Evolutionary conservation across 1,284 basidiomycete genomes (phyloP).

Genomic region (Cryptococcus amylolentus): DNA sequence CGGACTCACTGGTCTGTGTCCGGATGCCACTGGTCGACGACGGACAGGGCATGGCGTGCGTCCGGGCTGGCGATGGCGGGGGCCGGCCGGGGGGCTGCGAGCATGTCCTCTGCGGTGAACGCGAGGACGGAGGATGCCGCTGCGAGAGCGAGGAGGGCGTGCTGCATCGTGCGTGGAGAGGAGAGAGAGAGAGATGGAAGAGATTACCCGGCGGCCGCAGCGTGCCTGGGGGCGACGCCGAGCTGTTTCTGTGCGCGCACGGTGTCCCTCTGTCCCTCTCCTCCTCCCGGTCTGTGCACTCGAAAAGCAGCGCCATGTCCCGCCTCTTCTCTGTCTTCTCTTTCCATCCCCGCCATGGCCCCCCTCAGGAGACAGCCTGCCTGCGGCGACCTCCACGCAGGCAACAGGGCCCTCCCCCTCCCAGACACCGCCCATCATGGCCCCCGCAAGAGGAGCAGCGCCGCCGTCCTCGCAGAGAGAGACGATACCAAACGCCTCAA

Average conservation of each 20-base stretch:
- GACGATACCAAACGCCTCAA: slow-evolving; percentile 11
- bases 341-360: too few species aligned
- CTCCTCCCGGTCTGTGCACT: too few species aligned
- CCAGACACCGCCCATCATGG: not conserved
- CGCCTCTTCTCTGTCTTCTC: too few species aligned
- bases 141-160: not conserved
- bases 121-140: not conserved
- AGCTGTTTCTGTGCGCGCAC: too few species aligned
- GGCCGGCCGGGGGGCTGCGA: slow-evolving; percentile 67
- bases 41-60: slow-evolving; percentile 65
- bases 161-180: not conserved
- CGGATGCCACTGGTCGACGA: slow-evolving; percentile 66
- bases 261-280: too few species aligned
- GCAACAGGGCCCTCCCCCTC: not conserved
- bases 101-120: slow-evolving; percentile 55
- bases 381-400: not conserved
- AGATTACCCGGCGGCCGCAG: slow-evolving; percentile 6
- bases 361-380: too few species aligned
- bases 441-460: slow-evolving; percentile 2
- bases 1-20: slow-evolving; percentile 67
- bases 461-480: slow-evolving; percentile 12
- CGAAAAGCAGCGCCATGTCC: too few species aligned
- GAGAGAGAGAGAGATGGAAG: slow-evolving; percentile 39
- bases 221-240: too few species aligned
- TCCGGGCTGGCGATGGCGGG: slow-evolving; percentile 61